Conservation (phyloP, 345 rosid genomes). For the Boechera retrofracta region DNA sequence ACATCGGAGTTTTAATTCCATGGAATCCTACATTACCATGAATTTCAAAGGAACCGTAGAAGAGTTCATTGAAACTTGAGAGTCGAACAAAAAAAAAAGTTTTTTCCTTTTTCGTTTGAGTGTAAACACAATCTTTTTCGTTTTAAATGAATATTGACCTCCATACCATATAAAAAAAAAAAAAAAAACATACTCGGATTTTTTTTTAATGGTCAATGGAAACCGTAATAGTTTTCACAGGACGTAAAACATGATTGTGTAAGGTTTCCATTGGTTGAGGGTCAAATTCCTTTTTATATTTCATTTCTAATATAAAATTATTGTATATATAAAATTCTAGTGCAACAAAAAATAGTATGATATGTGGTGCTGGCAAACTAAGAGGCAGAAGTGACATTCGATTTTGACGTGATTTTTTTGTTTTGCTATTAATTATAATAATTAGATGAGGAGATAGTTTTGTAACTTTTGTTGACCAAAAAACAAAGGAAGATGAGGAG, state of each 20-base stretch:
- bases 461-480: too few relatives aligned
- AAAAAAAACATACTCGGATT: too few relatives aligned
- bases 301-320: neutral
- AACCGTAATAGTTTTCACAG: neutral
- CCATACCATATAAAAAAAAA: too few relatives aligned
- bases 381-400: neutral
- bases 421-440: neutral
- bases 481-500: neutral
- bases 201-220: too few relatives aligned
- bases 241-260: neutral
- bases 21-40: neutral
- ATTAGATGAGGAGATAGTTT: too few relatives aligned
- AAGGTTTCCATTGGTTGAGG: neutral
- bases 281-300: neutral
- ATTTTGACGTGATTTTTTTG: neutral
- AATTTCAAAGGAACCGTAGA: neutral
- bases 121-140: too few relatives aligned
- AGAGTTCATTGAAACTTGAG: neutral
- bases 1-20: neutral
- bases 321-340: neutral
- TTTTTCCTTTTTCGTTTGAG: too few relatives aligned
- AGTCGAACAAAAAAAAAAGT: too few relatives aligned
- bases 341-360: neutral
- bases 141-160: too few relatives aligned
- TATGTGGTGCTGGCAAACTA: conserved; percentile 2